These are phyloP conservation scores for Lactarius akahatsu DNA, from an alignment of 768 basidiomycete species.

Conservation along the genomic window DNA sequence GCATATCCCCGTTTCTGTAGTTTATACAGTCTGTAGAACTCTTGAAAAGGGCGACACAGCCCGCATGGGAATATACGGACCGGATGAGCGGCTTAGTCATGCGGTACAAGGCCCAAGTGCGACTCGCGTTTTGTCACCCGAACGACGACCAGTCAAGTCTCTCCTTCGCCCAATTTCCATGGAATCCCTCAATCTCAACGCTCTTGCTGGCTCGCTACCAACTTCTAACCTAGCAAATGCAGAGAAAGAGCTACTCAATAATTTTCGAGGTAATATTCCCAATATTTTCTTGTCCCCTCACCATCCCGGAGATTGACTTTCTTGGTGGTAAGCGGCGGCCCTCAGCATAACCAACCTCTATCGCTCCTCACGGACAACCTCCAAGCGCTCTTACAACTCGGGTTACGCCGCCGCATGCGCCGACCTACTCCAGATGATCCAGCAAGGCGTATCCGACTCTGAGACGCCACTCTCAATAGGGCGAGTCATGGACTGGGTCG, in stretches of 20 bases:
- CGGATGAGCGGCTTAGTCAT: conserved; percentile 14
- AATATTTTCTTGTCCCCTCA: neutral
- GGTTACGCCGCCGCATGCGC: conserved; percentile 80
- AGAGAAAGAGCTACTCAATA: conserved; percentile 77
- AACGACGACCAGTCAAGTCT: conserved; percentile 16
- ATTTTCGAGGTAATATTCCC: conserved; percentile 64
- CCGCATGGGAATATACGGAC: neutral
- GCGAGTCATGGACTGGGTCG: conserved; percentile 81
- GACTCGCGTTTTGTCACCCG: conserved; percentile 15
- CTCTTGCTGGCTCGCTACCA: conserved; percentile 73
- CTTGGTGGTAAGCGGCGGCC: conserved; percentile 61
- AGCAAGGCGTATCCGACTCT: conserved; percentile 71
- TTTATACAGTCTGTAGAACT: neutral
- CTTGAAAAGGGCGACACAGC: too few species aligned
- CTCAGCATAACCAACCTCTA: conserved; percentile 84
- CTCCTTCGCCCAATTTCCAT: conserved; percentile 36
- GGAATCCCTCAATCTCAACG: conserved; percentile 80
- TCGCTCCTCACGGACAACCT: conserved; percentile 71
- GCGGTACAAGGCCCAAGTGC: neutral
- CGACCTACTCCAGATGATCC: conserved; percentile 78
- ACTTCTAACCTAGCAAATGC: conserved; percentile 68
- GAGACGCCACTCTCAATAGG: conserved; percentile 57
- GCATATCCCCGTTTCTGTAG: neutral
- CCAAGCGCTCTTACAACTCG: conserved; percentile 77
- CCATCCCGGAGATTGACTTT: conserved; percentile 30